Base-by-base conservation (phyloP, 139 green algal genomes). In the Zygnema cylindricum region DNA sequence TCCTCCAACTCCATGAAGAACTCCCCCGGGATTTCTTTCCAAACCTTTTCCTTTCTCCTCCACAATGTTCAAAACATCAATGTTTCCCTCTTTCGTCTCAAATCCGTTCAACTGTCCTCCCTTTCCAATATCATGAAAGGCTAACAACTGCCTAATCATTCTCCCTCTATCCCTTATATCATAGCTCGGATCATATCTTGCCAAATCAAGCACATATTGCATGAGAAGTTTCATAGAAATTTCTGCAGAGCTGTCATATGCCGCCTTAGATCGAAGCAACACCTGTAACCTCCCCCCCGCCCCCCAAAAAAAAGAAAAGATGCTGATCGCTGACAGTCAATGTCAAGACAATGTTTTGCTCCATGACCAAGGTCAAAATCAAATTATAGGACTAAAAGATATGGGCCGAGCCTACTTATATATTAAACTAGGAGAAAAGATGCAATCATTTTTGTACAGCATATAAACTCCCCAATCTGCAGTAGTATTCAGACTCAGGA, bases 131-230 rank as follows among this genome's bases (percentile, higher is more conserved):
- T 7, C 42, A 41, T 88, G 76, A 71, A 69, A 36, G 3, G 7
- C 21, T 76, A 89, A 21, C 3, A 89, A 39, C 2, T 55, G 1
- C 38, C 76, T 16, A n/a, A 88, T 16, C 25, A 89, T 55, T 35
- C 84, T 73, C 2, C 71, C 84, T 23, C 63, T 3, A 76, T 89
- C 84, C 2, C 84, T 73, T 30, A 89, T 41, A 11, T 89, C 84
- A 49, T 55, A 42, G 42, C 35, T 86, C 32, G 2, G 32, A 22
- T 89, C 84, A 76, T 41, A 41, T 16, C 7, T 3, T 35, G 84
- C 84, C 36, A 89, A 40, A n/a, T 32, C 23, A 36, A 86, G 38
- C 7, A 88, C 11, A 75, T 89, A 88, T 16, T 57, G n/a, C 33
- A 89, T 38, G 69, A 89, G 84, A 36, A 78, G 81, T 32, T 69